Evolutionary conservation across 139 green algal species (phyloP), one percentile per base, ranked within the genome.

Genomic region (Ettlia oleoabundans): DNA sequence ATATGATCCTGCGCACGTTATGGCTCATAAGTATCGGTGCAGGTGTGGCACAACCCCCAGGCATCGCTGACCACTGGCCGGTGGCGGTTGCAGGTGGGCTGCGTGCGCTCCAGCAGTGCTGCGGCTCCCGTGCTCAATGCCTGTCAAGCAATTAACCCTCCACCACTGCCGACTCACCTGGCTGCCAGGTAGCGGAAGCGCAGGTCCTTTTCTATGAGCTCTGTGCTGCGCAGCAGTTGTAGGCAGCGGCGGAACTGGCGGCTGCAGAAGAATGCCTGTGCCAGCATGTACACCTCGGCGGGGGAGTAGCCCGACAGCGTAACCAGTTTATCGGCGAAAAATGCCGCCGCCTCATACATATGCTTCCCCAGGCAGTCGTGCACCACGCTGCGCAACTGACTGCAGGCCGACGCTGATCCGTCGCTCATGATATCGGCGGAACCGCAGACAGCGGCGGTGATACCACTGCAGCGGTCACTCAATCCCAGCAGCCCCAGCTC

Each of bases 261-360:
- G 43, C 72, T 87, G 10, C 92, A 82, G 76, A 91, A 98, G 76
- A 94, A 95, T 2, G 92, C 86, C 90, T 97, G 91, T 0, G 93
- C 93, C 0, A 99, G 86, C 5, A 95, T 84, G 65, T 95, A 98
- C 0, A 97, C 85, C 63, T 99, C 96, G 13, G 70, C 89, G 4
- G 90, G 87, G 0, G 78, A 81, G 33, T 82, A 79, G 13, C 82
- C 82, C 21, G 89, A 93, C 7, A 99, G 74, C 0, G 89, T 94
- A 1, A 95, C 89, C 15, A 99, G 87, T 88, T 99, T 99, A 79
- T 99, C 96, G 0, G 96, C 96, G 62, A 96, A 98, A 76, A 99
- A 99, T 1, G 94, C 88, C 0, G 96, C 96, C 0, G 94, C 95
- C 2, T 88, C 78, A 73, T 96, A 93, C 58, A 98, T 77, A 80